These are phyloP conservation scores for Imleria badia DNA, from an alignment of 768 basidiomycete genomes.

Conservation along the genomic window DNA sequence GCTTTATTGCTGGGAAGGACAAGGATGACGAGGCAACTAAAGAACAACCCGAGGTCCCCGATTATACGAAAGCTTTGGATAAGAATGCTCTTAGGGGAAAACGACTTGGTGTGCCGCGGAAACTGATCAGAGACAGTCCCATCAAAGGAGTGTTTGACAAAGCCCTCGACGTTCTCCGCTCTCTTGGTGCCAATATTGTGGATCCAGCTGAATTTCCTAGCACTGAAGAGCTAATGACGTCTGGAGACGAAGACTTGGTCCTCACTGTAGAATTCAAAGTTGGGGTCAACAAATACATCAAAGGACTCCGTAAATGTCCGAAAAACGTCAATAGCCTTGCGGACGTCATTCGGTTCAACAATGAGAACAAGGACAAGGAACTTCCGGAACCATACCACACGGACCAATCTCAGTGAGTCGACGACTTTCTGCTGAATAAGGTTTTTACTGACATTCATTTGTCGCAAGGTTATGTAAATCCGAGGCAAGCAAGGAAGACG, in stretches of 20 bases:
- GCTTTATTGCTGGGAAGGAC: constrained; percentile 53
- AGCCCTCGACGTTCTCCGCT: constrained; percentile 36
- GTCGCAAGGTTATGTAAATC: constrained; percentile 21
- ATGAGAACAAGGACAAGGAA: constrained; percentile 51
- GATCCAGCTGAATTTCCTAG: constrained; percentile 64
- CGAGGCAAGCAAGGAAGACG: constrained; percentile 26
- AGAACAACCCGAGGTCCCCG: constrained; percentile 52
- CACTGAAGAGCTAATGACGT: constrained; percentile 45
- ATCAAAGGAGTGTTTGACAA: constrained; percentile 39
- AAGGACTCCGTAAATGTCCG: constrained; percentile 49
- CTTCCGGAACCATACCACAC: constrained; percentile 34
- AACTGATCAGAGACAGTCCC: constrained; percentile 24
- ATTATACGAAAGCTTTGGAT: constrained; percentile 54
- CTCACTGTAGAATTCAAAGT: constrained; percentile 62
- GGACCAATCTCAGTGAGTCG: constrained; percentile 35
- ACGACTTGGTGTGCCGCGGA: constrained; percentile 54
- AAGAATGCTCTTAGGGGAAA: constrained; percentile 47
- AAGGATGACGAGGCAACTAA: constrained; percentile 52
- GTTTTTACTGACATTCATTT: not conserved
- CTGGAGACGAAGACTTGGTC: constrained; percentile 52
- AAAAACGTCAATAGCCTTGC: constrained; percentile 54
- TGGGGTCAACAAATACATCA: constrained; percentile 49
- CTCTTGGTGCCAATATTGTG: constrained; percentile 49
- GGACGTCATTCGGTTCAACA: constrained; percentile 58
- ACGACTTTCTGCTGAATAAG: not conserved